Conservation (phyloP, 202 grass and related monocot species). For the Bolboschoenoplectus hybrid region DNA sequence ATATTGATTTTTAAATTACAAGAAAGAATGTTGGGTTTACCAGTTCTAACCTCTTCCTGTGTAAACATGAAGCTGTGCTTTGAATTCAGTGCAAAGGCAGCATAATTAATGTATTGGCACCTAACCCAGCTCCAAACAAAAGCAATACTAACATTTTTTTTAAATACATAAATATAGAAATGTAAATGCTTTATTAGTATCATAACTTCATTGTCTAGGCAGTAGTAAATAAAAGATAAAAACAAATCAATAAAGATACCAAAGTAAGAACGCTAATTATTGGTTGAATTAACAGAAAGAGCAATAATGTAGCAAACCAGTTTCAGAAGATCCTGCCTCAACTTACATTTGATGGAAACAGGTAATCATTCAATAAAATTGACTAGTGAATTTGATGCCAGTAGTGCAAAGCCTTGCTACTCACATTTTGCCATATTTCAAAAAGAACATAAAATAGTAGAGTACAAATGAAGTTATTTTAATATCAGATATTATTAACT, state of each 20-base stretch:
- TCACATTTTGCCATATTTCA: not conserved
- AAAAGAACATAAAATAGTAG: not conserved
- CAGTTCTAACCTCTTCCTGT: too few relatives aligned
- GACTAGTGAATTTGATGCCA: not conserved
- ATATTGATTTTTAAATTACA: too few relatives aligned
- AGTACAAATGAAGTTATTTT: not conserved
- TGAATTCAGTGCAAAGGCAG: too few relatives aligned
- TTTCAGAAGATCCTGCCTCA: not conserved
- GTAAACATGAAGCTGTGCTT: too few relatives aligned
- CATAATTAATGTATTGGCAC: too few relatives aligned
- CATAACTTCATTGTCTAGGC: not conserved
- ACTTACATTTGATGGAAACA: not conserved
- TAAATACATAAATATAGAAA: not conserved
- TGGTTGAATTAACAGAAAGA: not conserved
- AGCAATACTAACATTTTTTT: too few relatives aligned
- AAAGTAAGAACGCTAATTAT: conserved; percentile 1
- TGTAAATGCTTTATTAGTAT: not conserved
- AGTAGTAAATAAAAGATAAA: not conserved
- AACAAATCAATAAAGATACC: not conserved
- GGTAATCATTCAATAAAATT: not conserved
- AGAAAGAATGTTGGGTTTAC: too few relatives aligned
- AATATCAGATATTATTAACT: conserved; percentile 10
- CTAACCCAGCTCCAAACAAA: too few relatives aligned
- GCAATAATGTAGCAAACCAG: not conserved
- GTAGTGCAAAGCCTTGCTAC: not conserved